Evolutionary conservation across 176 grass and related monocot species (phyloP).

Genomic region (Avena atlantica): DNA sequence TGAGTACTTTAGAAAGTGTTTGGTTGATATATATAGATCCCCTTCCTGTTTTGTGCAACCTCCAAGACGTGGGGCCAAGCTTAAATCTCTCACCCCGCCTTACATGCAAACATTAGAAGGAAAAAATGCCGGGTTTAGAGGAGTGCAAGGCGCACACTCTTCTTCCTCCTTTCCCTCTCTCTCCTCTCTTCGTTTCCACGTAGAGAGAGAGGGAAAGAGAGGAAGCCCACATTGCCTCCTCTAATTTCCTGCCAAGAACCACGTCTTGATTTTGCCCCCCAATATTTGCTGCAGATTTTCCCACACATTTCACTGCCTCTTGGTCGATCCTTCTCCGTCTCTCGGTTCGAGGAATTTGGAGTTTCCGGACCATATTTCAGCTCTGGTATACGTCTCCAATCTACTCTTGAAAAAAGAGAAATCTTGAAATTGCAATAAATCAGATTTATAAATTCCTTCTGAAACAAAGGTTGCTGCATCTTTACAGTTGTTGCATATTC

Average conservation of each 20-base stretch:
- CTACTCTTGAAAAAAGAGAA: neutral
- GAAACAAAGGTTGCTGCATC: neutral
- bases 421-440: neutral
- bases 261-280: neutral
- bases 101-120: slow-evolving; percentile 28
- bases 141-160: slow-evolving; percentile 42
- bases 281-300: slow-evolving; percentile 19
- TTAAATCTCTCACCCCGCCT: slow-evolving; percentile 37
- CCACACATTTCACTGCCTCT: neutral
- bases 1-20: too few relatives aligned
- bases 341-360: neutral
- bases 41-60: neutral
- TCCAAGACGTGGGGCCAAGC: slow-evolving; percentile 13
- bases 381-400: slow-evolving; percentile 1
- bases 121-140: slow-evolving; percentile 45
- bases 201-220: slow-evolving; percentile 46
- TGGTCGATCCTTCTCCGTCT: neutral
- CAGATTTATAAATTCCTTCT: neutral
- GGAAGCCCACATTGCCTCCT: slow-evolving; percentile 27
- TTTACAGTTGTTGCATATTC: neutral
- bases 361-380: neutral
- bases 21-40: neutral
- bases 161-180: slow-evolving; percentile 58
- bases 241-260: slow-evolving; percentile 38
- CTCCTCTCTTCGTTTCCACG: slow-evolving; percentile 58